A percentile compares a stretch with the other conserved stretches of the same genome.
Evolutionary conservation across 345 rosid genomes (phyloP).

Genomic region (Balakata baccata): DNA sequence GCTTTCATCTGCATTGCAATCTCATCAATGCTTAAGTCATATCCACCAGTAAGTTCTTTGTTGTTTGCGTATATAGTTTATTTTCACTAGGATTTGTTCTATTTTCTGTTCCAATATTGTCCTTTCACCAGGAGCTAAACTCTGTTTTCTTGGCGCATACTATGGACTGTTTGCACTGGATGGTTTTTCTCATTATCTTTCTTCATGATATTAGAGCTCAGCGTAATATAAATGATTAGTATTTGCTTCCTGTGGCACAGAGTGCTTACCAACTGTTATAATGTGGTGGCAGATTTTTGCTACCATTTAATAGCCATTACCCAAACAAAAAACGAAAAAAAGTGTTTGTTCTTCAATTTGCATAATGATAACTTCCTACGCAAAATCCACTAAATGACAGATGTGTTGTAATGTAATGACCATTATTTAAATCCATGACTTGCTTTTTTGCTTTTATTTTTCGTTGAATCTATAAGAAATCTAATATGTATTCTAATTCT

Average conservation of each 20-base stretch:
- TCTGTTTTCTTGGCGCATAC: not conserved
- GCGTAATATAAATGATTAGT: too few relatives aligned
- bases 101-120: not conserved
- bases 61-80: not conserved
- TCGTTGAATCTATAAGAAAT: not conserved
- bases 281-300: not conserved
- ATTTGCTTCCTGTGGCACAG: not conserved
- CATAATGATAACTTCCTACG: not conserved
- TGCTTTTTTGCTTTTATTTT: not conserved
- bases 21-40: conserved; percentile 83
- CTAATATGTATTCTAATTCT: conserved; percentile 9
- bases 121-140: not conserved
- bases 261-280: not conserved
- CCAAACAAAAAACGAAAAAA: too few relatives aligned
- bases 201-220: not conserved
- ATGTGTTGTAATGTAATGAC: not conserved
- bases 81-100: not conserved
- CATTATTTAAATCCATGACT: not conserved
- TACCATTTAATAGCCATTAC: too few relatives aligned
- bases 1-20: conserved; percentile 78
- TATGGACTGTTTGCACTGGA: not conserved
- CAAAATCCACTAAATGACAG: not conserved
- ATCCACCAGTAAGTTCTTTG: conserved; percentile 71
- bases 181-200: too few relatives aligned
- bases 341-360: too few relatives aligned